Percentiles rank a stretch among this genome's conserved stretches.
phyloP scores from a whole-genome alignment of 2,329 filamentous ascomycete species.

The Botrytis tulipae region DNA sequence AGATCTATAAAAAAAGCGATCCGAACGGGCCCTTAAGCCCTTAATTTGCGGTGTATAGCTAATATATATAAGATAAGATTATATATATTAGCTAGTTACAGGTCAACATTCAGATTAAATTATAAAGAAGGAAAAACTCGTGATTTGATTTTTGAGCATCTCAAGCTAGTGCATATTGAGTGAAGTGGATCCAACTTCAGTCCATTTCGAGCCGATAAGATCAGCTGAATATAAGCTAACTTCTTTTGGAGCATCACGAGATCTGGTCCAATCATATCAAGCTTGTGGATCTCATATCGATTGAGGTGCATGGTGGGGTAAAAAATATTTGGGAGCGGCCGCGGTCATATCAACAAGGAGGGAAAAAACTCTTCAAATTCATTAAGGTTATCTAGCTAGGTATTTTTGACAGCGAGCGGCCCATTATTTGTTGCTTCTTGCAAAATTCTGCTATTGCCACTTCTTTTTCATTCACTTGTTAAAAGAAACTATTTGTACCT shows the following conservation, averaged over 20 bases:
- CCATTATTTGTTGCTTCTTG: not conserved
- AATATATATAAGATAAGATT: not conserved
- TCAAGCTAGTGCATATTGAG: not conserved
- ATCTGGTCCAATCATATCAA: not conserved
- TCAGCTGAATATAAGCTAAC: not conserved
- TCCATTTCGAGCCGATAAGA: not conserved
- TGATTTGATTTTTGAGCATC: not conserved
- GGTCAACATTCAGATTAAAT: not conserved
- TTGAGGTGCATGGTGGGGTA: not conserved
- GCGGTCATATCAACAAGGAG: not conserved
- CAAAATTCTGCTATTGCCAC: not conserved
- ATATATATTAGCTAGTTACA: not conserved
- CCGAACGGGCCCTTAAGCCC: too few relatives aligned
- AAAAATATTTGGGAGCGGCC: constrained; percentile 2
- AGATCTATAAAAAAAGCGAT: too few relatives aligned
- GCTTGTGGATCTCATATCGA: not conserved
- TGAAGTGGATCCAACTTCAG: not conserved
- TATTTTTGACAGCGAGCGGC: not conserved
- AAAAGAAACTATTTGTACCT: not conserved
- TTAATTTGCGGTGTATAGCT: not conserved
- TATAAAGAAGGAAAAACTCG: not conserved
- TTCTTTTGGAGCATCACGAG: not conserved
- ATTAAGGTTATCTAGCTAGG: not conserved
- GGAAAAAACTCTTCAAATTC: constrained; percentile 3
- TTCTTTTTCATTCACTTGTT: not conserved